Percentiles rank a stretch among this genome's conserved stretches.
Evolutionary conservation across 2,329 filamentous ascomycete species (phyloP).

Genomic region (Trichoderma atroviride): DNA sequence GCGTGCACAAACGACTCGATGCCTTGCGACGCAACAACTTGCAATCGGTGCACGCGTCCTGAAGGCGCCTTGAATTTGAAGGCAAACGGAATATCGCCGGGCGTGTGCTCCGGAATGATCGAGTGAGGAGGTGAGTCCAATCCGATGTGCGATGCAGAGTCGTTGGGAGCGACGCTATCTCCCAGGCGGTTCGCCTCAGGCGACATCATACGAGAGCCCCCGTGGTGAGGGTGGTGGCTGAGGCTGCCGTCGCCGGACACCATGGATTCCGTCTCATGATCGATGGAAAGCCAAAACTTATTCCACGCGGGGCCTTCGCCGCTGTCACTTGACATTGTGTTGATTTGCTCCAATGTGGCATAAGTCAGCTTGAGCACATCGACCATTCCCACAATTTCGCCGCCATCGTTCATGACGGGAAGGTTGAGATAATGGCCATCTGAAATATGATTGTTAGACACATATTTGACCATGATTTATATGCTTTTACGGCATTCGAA

Average conservation of each 20-base stretch:
- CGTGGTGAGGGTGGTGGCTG: slow-evolving; percentile 66
- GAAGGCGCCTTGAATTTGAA: slow-evolving; percentile 99
- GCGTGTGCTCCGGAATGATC: slow-evolving; percentile 56
- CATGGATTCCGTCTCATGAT: slow-evolving; percentile 94
- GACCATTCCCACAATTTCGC: slow-evolving; percentile 99
- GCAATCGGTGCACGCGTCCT: slow-evolving; percentile 89
- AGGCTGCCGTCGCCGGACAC: slow-evolving; percentile 85
- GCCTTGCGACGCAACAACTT: slow-evolving; percentile 79
- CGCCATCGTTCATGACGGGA: slow-evolving; percentile 95
- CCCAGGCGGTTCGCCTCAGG: slow-evolving; percentile 74
- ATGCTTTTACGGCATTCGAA: not conserved
- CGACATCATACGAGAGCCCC: slow-evolving; percentile 71
- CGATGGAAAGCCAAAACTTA: slow-evolving; percentile 97
- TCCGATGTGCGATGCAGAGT: slow-evolving; percentile 92
- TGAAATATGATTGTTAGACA: slow-evolving; percentile 41
- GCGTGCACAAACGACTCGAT: slow-evolving; percentile 75
- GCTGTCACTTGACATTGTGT: slow-evolving; percentile 86
- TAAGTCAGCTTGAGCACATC: slow-evolving; percentile 98
- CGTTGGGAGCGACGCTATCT: slow-evolving; percentile 87
- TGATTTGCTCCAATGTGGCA: slow-evolving; percentile 95
- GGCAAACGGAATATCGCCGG: slow-evolving; percentile 79
- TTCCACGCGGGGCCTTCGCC: slow-evolving; percentile 98
- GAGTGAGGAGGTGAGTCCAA: slow-evolving; percentile 76
- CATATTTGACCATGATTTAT: slow-evolving; percentile 21
- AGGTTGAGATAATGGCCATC: slow-evolving; percentile 98